Evolutionary conservation across 495 filamentous ascomycete genomes (phyloP).

Genomic region (Penicillium paradoxum): DNA sequence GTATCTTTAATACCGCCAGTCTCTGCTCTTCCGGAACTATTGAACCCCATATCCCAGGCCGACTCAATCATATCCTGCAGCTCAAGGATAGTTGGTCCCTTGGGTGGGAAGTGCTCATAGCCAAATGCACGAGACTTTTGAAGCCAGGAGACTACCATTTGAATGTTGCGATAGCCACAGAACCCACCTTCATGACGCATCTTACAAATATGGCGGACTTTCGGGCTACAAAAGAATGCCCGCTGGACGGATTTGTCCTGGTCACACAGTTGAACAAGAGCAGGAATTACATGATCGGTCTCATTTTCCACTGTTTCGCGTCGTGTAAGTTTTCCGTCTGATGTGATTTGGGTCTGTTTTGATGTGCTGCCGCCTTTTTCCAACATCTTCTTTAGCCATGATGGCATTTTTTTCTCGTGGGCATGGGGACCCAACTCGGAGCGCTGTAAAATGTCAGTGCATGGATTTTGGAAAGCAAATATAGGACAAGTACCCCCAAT

Average conservation of each 20-base stretch:
- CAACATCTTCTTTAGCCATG: conserved; percentile 65
- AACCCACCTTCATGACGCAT: conserved; percentile 79
- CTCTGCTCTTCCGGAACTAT: conserved; percentile 64
- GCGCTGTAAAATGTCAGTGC: conserved; percentile 14
- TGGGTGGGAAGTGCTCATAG: conserved; percentile 51
- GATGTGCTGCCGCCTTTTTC: conserved; percentile 57
- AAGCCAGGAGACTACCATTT: conserved; percentile 85
- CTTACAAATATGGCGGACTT: conserved; percentile 76
- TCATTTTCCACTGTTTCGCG: conserved; percentile 55
- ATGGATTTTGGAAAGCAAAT: not conserved
- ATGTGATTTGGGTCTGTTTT: conserved; percentile 49
- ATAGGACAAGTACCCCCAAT: conserved; percentile 36
- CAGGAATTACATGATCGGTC: conserved; percentile 62
- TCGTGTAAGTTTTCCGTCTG: conserved; percentile 45
- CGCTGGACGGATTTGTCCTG: conserved; percentile 57
- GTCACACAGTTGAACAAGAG: conserved; percentile 66
- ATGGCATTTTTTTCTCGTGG: conserved; percentile 84
- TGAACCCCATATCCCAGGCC: conserved; percentile 87
- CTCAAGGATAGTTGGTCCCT: conserved; percentile 72
- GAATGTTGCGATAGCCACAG: conserved; percentile 97
- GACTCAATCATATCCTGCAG: conserved; percentile 86
- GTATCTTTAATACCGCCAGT: conserved; percentile 86
- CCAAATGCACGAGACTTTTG: conserved; percentile 52
- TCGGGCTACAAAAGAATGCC: conserved; percentile 76
- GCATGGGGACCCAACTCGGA: conserved; percentile 79